Evolutionary conservation across 1,284 basidiomycete species (phyloP).

Genomic region (Earliella scabrosa): DNA sequence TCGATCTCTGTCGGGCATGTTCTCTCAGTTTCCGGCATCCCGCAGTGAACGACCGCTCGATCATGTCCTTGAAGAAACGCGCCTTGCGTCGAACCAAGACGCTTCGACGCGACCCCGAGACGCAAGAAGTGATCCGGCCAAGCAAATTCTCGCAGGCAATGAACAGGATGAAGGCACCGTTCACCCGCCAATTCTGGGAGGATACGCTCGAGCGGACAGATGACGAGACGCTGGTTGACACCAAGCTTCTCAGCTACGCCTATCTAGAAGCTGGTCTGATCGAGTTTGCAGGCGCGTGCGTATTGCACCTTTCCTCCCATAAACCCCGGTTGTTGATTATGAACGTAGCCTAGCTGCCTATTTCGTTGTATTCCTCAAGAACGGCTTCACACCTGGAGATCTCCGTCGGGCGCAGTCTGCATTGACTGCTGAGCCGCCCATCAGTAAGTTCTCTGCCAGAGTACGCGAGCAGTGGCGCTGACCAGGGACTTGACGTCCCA

Average conservation of each 20-base stretch:
- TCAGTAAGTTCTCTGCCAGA: not conserved
- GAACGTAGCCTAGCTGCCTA: constrained; percentile 55
- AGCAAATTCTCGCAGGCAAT: constrained; percentile 43
- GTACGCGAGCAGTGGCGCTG: not conserved
- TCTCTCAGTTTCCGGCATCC: not conserved
- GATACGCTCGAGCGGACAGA: constrained; percentile 57
- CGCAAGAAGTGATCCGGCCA: constrained; percentile 46
- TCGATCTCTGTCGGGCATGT: not conserved
- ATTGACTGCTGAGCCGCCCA: constrained; percentile 10
- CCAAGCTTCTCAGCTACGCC: constrained; percentile 66
- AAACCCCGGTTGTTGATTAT: not conserved
- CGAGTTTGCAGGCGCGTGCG: constrained; percentile 55
- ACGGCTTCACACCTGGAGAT: constrained; percentile 64
- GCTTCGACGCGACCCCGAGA: constrained; percentile 58
- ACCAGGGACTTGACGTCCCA: constrained; percentile 10
- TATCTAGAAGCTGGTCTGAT: constrained; percentile 71
- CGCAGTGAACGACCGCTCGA: constrained; percentile 61
- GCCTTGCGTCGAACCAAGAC: constrained; percentile 65
- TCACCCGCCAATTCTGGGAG: constrained; percentile 64
- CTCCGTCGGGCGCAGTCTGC: constrained; percentile 51
- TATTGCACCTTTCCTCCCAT: constrained; percentile 12
- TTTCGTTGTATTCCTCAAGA: constrained; percentile 68
- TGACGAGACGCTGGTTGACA: constrained; percentile 63
- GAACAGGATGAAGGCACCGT: constrained; percentile 51
- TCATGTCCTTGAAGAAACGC: constrained; percentile 56